phyloP scores from a whole-genome alignment of 1,284 basidiomycete genomes.

The Xerocomus alliaceus region DNA sequence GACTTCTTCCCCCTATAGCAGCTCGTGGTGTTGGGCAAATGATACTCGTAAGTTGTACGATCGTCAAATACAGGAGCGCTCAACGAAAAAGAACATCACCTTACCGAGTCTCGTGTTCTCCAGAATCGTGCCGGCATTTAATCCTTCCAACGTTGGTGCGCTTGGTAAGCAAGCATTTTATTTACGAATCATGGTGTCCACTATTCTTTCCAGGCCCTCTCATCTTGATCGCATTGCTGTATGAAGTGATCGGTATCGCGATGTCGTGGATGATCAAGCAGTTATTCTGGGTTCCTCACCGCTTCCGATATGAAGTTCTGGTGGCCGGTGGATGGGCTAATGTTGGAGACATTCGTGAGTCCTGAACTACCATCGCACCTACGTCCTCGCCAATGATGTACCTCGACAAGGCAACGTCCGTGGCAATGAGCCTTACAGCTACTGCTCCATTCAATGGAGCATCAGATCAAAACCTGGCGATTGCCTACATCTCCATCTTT shows the following conservation, averaged over 20 bases:
- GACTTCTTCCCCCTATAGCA: conserved; percentile 64
- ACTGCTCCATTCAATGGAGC: conserved; percentile 58
- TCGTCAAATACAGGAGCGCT: background rate
- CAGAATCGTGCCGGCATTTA: conserved; percentile 79
- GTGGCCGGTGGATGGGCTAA: conserved; percentile 72
- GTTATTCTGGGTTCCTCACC: conserved; percentile 79
- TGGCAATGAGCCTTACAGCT: conserved; percentile 61
- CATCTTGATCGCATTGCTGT: conserved; percentile 58
- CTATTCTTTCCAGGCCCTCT: conserved; percentile 55
- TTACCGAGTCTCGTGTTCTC: conserved; percentile 78
- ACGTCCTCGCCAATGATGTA: background rate
- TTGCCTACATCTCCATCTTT: conserved; percentile 65
- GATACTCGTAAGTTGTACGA: conserved; percentile 49
- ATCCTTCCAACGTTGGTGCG: conserved; percentile 63
- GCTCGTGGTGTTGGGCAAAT: conserved; percentile 66
- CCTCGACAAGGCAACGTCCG: conserved; percentile 60
- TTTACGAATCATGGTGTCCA: background rate
- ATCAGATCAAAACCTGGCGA: conserved; percentile 60
- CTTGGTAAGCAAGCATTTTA: conserved; percentile 52
- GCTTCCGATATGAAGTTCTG: conserved; percentile 73
- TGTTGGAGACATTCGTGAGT: conserved; percentile 71
- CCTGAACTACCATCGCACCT: background rate
- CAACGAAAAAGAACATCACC: conserved; percentile 60
- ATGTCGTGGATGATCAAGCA: conserved; percentile 66
- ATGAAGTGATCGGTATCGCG: conserved; percentile 58